Evolutionary conservation across 345 rosid genomes (phyloP), one percentile per base, ranked within the genome.

Genomic region (Passiflora organensis): DNA sequence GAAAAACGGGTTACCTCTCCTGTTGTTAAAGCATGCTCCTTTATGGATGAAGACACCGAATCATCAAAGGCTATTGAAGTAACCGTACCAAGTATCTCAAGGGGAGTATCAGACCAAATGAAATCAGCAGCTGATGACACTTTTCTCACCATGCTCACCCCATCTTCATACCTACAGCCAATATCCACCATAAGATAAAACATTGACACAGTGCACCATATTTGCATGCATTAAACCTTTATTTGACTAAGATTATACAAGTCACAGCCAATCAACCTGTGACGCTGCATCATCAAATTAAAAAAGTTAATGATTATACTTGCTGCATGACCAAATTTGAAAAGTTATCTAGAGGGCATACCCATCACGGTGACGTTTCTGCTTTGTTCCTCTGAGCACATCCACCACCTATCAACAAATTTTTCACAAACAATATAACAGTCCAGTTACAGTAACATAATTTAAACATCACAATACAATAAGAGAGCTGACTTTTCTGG

Each of bases 351-450:
- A 58, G 54, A 58, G 37, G 42, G 53, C 75, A 66, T 81, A 91
- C 99, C 99, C 99, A 23, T 64, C 81, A 64, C 96, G 94, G 58
- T 75, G 78, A 46, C 95, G 80, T 78, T 89, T 93, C 64, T 86
- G 91, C 66, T 82, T 93, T 46, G 79, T 41, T 65, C 57, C 65
- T 61, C 83, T 58, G 43, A 93, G 94, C 10, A 86, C 96, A 77
- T 93, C 95, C 55, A 72, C 63, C 63, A 84, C 93, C 99, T 91
- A 65, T 53, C 21, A 54, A 21, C 34, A 54, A 2, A 18, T 52
- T 64, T 37, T n/a, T 59, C n/a, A 44, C 17, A 58, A 60, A 23
- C 19, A 54, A 42, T 28, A 63, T 13, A 44, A 24, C 6, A 38
- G 61, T 24, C 48, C 43, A 44, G 24, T 18, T 36, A 15, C n/a